Conservation (phyloP, 768 basidiomycete species). For the Porpolomopsis calyptriformis region DNA sequence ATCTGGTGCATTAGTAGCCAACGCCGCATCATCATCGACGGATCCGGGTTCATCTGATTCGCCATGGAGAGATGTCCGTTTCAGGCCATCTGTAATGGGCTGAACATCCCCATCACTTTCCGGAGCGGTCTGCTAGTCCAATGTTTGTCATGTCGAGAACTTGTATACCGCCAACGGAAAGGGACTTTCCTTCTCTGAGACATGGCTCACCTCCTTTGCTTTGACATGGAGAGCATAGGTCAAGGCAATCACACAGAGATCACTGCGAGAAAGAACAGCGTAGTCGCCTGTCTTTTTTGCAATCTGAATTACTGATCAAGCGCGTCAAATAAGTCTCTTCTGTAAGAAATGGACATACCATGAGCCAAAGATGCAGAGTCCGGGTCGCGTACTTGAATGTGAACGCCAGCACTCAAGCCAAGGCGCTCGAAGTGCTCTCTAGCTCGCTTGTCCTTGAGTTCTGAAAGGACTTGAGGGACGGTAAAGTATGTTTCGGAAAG, state of each 20-base stretch:
- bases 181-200: no score
- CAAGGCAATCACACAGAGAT: conserved; percentile 84
- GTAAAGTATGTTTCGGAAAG: conserved; percentile 79
- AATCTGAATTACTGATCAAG: conserved; percentile 65
- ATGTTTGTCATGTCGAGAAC: no score
- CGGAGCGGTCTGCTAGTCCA: no score
- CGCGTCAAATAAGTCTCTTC: background rate
- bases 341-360: conserved; percentile 28
- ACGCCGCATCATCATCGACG: no score
- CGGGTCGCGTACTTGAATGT: conserved; percentile 59
- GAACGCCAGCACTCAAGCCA: conserved; percentile 64
- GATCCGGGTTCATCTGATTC: no score
- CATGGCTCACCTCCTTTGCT: conserved; percentile 17
- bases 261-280: conserved; percentile 79
- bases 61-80: no score
- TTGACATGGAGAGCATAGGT: conserved; percentile 64
- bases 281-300: conserved; percentile 97
- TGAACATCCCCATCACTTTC: no score
- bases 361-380: conserved; percentile 57
- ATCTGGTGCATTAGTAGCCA: no score
- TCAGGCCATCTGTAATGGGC: no score
- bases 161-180: no score
- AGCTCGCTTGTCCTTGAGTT: conserved; percentile 81
- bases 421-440: conserved; percentile 79
- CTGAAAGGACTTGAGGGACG: conserved; percentile 81